Base-by-base conservation (phyloP, 1,284 basidiomycete genomes). In the Marasmius oreades region DNA sequence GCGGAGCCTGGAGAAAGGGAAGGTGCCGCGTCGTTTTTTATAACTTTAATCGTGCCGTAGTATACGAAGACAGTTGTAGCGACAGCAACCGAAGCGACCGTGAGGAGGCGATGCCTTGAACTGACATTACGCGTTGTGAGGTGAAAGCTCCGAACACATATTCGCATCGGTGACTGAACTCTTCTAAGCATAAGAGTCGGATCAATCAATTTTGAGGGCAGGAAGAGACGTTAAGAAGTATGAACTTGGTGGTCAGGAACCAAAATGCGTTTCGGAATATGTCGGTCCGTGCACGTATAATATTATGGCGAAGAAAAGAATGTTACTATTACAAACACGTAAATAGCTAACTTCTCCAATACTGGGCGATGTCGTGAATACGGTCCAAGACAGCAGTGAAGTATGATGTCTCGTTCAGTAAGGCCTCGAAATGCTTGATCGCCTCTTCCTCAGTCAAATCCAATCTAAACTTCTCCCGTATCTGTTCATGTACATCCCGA, bases 401-500 rank as follows among this genome's bases (percentile, higher is more conserved):
- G 70, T 97, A 96, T 36, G 92, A 95, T 2, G 93, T 98, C 68
- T 99, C 95, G 67, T 96, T 97, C 59, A 99, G 72, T 55, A 98
- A 71, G 26, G 86, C 84, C 74, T 98, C 95, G 65, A 99, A 98
- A 69, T 96, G 92, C 72, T 95, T 93, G 72, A 98, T 95, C 6
- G 97, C 97, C 67, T 98, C 92, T 69, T 97, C 95, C 72, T 98
- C 95, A 1, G 90, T 92, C 44, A 98, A 76, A 68, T 97, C 93
- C 53, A 98, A 76, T 64, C 93, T 81, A 71, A 99, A 99, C 74
- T 98, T 99, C 64, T 98, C 96, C 67, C 98, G 93, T 16, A 99
- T 88, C 74, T 95, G 86, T 63, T 86, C 86, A 60, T 87, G 84
- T 3, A 92, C 88, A 66, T 92, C 88, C n/a, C 88, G 86, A 63